Base-by-base conservation (phyloP, 2,329 filamentous ascomycete genomes). In the Sodiomyces alkalinus region DNA sequence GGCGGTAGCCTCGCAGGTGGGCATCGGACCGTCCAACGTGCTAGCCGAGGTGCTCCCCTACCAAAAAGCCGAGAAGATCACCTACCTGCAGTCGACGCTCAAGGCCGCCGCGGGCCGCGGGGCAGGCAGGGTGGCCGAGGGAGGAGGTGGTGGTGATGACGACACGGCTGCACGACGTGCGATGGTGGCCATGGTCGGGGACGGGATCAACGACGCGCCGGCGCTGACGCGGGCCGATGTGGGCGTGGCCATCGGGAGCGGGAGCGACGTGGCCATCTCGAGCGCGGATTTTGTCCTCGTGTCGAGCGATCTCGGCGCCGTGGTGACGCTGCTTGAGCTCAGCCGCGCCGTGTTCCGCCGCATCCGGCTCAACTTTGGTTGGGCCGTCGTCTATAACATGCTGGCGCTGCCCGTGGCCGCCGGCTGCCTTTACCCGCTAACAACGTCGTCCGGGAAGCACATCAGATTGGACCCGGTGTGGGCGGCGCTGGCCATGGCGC, bases 401-500 rank as follows among this genome's bases (percentile, higher is more conserved):
- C 49, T 80, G 28, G 77, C 81, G 7, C 64, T 92, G 33, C 83
- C 83, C 1, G 64, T 92, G 32, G 82, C 83, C 0, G 83, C 83
- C 1, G 83, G 83, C 2, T 78, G 76, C 20, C 56, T 92, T 33
- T 92, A 80, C 49, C 55, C 65, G 3, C 38, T 75, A 26, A 47
- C 42, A 29, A 60, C 59, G 26, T 47, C 49, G 4, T 43, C 46
- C 2, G 64, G 61, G 2, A 46, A 48, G 17, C 77, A 79, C 45
- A 52, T 83, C 13, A 57, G 68, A 34, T 53, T 86, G 26, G 75
- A 81, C 47, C 80, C 80, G 0, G 80, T 80, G 2, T 94, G 86
- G 86, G 87, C 86, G 5, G 78, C 75, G 39, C 53, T 93, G 47
- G 86, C 86, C 1, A 96, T 94, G 87, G 87, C 87, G 16, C 52